These are phyloP conservation scores for Tagetes patula DNA, from an alignment of 129 eudicot species.

Conservation along the genomic window DNA sequence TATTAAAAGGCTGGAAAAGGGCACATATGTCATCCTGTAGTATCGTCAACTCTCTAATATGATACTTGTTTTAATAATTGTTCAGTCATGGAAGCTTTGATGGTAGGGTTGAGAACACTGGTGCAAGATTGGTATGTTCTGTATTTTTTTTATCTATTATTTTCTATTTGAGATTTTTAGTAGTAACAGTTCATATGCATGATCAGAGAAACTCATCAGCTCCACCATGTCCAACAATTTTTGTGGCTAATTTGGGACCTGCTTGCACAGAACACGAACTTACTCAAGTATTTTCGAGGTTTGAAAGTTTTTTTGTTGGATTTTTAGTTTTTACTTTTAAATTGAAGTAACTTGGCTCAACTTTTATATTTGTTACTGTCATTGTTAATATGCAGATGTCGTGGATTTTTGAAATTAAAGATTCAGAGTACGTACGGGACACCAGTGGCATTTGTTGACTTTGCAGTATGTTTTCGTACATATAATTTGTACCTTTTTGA, in stretches of 20 bases:
- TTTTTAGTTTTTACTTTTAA: background rate
- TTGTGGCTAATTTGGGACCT: constrained; percentile 92
- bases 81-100: constrained; percentile 59
- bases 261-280: constrained; percentile 81
- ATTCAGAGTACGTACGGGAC: constrained; percentile 90
- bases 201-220: constrained; percentile 45
- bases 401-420: constrained; percentile 86
- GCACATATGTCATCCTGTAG: constrained; percentile 18
- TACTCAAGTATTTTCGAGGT: constrained; percentile 89
- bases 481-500: background rate
- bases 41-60: constrained; percentile 23
- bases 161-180: background rate
- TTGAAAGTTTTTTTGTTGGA: background rate
- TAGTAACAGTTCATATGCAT: constrained; percentile 5
- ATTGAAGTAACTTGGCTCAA: background rate
- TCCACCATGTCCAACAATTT: constrained; percentile 87
- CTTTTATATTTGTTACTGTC: background rate
- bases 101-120: constrained; percentile 39
- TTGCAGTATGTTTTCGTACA: constrained; percentile 48
- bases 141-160: background rate
- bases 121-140: constrained; percentile 52
- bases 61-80: constrained; percentile 9
- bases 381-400: constrained; percentile 51
- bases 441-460: constrained; percentile 98
- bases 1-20: constrained; percentile 37